Base-by-base conservation (phyloP, 2,329 filamentous ascomycete genomes). In the Neopestalotiopsis sp. region DNA sequence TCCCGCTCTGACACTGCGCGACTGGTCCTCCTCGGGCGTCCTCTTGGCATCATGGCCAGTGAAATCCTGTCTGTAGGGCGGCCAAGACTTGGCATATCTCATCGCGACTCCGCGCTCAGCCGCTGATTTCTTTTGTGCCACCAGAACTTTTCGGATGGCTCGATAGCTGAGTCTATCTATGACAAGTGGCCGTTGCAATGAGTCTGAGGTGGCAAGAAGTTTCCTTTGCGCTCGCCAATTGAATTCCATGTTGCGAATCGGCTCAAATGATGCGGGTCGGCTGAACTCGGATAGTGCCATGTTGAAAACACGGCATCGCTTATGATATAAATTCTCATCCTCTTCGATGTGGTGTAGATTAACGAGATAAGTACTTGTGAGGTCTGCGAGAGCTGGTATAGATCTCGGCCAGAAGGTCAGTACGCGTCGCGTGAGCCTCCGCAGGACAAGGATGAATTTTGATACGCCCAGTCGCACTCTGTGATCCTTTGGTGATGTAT, bases 11-110 rank as follows among this genome's bases (percentile, higher is more conserved):
- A 87, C 82, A 56, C 84, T 84, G 66, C 88, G 82, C 68, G 87
- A 89, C 71, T 84, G 81, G 69, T 87, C 86, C 32, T 89, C 86
- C 59, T 87, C 83, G 1, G 79, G 80, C 5, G 82, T 81, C 65
- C 83, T 81, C 65, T 79, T 81, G 71, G 89, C 89, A 74, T 91
- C 89, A 70, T 88, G 85, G 1, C 89, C 89, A 73, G 91, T 87
- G 68, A 86, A 84, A 12, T 86, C 82, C 49, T 83, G 81, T 67
- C 88, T 79, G 77, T 89, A 91, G 0, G 89, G 89, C 10, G 89
- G 89, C 89, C 89, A 91, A 1, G 83, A 83, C 64, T 84, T 81
- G 1, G 81, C 79, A 67, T 88, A 83, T 34, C 87, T 84, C 24
- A 78, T 72, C 1, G 86, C 83, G 40, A 83, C 84, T 42, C 82